These are phyloP conservation scores for Rhypophila decipiens DNA, from an alignment of 495 filamentous ascomycete genomes.

Conservation along the genomic window DNA sequence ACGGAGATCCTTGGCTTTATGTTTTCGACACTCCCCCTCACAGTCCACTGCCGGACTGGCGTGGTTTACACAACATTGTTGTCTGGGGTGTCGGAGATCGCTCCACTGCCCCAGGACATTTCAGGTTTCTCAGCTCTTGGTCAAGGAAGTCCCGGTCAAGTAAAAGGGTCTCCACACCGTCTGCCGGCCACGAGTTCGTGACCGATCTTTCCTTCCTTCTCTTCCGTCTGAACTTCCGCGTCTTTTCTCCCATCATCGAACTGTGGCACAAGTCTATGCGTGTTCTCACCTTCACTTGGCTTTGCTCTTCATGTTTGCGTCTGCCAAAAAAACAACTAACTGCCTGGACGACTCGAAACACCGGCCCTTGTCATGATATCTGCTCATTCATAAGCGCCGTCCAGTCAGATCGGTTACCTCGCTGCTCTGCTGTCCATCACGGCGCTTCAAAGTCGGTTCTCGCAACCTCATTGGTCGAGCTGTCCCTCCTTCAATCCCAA, in stretches of 20 bases:
- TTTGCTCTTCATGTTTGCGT: not conserved
- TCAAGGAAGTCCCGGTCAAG: no score
- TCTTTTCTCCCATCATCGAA: no score
- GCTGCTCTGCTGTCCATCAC: conserved; percentile 18
- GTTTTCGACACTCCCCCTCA: no score
- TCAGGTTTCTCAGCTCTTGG: not conserved
- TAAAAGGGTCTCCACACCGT: no score
- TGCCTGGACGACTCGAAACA: conserved; percentile 17
- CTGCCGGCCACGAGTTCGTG: no score
- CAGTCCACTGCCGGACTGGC: not conserved
- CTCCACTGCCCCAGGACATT: not conserved
- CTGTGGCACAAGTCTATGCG: not conserved
- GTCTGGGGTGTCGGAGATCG: not conserved
- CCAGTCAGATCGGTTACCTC: conserved; percentile 16
- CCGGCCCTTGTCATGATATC: conserved; percentile 13
- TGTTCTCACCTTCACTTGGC: not conserved
- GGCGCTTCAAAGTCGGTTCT: conserved; percentile 26
- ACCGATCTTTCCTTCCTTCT: no score
- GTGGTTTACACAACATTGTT: no score
- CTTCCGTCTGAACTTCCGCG: not conserved
- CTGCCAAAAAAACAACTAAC: conserved; percentile 2
- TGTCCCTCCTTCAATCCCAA: conserved; percentile 15
- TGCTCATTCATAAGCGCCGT: conserved; percentile 27
- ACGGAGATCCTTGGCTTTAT: no score
- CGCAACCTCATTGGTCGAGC: conserved; percentile 21